Percentiles rank a stretch among this genome's conserved stretches.
Conservation (phyloP, 768 basidiomycete species). For the Gloeophyllum trabeum region DNA sequence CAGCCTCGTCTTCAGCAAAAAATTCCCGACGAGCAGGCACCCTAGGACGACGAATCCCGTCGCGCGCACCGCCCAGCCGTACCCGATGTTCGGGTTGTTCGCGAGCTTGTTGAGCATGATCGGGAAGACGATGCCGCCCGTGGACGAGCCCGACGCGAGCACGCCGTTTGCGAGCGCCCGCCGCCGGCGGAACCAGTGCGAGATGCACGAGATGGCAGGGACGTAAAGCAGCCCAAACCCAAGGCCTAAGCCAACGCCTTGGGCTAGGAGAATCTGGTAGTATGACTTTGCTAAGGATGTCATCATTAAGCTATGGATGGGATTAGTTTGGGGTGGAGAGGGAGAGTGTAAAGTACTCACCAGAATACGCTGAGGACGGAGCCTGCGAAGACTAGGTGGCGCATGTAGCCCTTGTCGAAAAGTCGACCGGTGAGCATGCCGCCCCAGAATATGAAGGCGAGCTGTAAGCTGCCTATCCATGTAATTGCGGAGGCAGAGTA, state of each 20-base stretch:
- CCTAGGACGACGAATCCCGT: neutral
- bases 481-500: slow-evolving; percentile 8
- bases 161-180: slow-evolving; percentile 34
- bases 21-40: neutral
- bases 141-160: slow-evolving; percentile 22
- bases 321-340: neutral
- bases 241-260: slow-evolving; percentile 31
- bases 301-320: slow-evolving; percentile 5
- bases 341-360: neutral
- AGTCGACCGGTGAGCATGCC: slow-evolving; percentile 18
- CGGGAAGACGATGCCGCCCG: slow-evolving; percentile 6
- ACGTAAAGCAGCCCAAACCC: slow-evolving; percentile 33
- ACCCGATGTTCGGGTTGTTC: neutral
- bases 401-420: slow-evolving; percentile 12
- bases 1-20: neutral
- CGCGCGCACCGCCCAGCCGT: neutral
- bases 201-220: slow-evolving; percentile 11
- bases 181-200: slow-evolving; percentile 24
- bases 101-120: slow-evolving; percentile 6
- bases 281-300: slow-evolving; percentile 9
- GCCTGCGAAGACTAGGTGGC: slow-evolving; percentile 7
- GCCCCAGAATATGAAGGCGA: slow-evolving; percentile 19
- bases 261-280: slow-evolving; percentile 28
- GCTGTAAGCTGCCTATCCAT: slow-evolving; percentile 23
- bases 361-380: slow-evolving; percentile 9